phyloP scores from a whole-genome alignment of 2,329 filamentous ascomycete genomes.

The Colletotrichum shisoi region DNA sequence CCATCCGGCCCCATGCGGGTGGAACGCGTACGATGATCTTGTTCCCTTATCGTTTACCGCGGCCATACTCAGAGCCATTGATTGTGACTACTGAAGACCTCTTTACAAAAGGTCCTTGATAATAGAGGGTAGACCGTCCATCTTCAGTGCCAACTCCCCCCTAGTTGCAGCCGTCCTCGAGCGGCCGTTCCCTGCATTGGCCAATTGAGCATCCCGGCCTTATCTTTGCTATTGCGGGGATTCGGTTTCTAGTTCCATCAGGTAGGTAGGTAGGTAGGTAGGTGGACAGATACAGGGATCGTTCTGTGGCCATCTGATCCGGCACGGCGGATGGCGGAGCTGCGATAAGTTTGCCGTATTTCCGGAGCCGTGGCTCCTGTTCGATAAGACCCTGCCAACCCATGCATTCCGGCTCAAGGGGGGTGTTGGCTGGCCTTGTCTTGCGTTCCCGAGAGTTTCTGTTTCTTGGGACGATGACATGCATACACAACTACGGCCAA shows the following conservation, averaged over 20 bases:
- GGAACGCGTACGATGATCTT: background rate
- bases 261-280: no score
- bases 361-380: slow-evolving; percentile 1
- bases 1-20: background rate
- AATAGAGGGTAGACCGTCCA: background rate
- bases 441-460: no score
- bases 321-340: slow-evolving; percentile 13
- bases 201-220: slow-evolving; percentile 28
- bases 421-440: no score
- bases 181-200: background rate
- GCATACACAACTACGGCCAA: no score
- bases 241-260: background rate
- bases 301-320: slow-evolving; percentile 11
- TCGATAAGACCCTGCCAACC: background rate
- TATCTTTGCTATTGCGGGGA: slow-evolving; percentile 34
- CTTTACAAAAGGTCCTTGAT: background rate
- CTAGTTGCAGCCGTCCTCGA: background rate
- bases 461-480: no score
- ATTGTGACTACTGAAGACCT: background rate
- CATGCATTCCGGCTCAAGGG: no score
- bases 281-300: slow-evolving; percentile 25
- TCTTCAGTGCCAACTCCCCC: background rate
- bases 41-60: background rate
- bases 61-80: background rate
- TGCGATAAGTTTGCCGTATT: slow-evolving; percentile 19